These are phyloP conservation scores for Trametes punicea DNA, from an alignment of 768 basidiomycete genomes.

Conservation along the genomic window DNA sequence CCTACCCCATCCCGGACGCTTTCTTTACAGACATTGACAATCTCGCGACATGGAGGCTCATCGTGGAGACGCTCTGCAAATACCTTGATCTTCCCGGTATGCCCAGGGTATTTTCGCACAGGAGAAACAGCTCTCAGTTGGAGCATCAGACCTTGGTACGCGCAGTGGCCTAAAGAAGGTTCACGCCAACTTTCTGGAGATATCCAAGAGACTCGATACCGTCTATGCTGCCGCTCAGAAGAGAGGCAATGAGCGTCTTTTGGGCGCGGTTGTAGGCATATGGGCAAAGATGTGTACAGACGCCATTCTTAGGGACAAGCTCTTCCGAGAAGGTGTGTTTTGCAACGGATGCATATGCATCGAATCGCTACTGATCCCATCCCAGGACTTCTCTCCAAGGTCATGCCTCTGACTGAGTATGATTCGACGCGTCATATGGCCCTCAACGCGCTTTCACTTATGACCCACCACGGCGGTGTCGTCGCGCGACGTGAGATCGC, in stretches of 20 bases:
- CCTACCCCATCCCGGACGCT: slow-evolving; percentile 18
- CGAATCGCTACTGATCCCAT: not conserved
- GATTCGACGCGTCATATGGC: slow-evolving; percentile 50
- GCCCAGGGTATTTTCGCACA: not conserved
- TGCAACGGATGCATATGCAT: not conserved
- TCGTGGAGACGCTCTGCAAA: slow-evolving; percentile 47
- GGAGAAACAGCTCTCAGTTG: slow-evolving; percentile 1
- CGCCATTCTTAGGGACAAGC: slow-evolving; percentile 54
- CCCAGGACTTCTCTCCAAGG: slow-evolving; percentile 53
- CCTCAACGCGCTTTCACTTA: slow-evolving; percentile 51
- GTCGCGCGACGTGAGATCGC: slow-evolving; percentile 51
- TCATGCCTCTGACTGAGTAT: slow-evolving; percentile 51
- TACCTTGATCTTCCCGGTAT: slow-evolving; percentile 54
- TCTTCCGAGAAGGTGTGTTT: slow-evolving; percentile 51
- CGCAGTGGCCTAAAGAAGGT: slow-evolving; percentile 62
- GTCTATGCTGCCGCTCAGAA: slow-evolving; percentile 39
- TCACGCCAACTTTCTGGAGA: slow-evolving; percentile 52
- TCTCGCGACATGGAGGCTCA: slow-evolving; percentile 45
- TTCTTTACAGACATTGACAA: slow-evolving; percentile 44
- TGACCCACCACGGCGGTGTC: slow-evolving; percentile 60
- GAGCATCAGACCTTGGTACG: slow-evolving; percentile 45
- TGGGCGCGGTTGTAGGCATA: slow-evolving; percentile 57
- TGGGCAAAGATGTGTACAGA: slow-evolving; percentile 64
- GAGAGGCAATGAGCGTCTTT: slow-evolving; percentile 42
- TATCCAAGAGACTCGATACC: slow-evolving; percentile 49